Percentiles rank a stretch among this genome's conserved stretches.
Evolutionary conservation across 257 asterid genomes (phyloP).

Genomic region (Haberlea rhodopensis): DNA sequence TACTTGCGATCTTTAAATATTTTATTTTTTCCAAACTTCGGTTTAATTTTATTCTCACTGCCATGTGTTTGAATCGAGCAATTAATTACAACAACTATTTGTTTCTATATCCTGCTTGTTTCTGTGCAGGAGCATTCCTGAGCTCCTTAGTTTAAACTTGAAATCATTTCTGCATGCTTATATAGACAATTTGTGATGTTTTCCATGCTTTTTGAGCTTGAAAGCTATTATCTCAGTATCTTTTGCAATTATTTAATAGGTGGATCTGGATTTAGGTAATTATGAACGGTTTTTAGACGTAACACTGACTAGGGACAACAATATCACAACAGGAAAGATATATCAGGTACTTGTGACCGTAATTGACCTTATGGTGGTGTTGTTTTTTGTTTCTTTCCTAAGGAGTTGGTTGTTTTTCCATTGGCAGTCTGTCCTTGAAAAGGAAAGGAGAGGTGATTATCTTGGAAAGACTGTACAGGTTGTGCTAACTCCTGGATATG

Average conservation of each 20-base stretch:
- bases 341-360: slow-evolving; percentile 65
- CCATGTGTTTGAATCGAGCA: background rate
- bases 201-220: slow-evolving; percentile 10
- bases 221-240: slow-evolving; percentile 18
- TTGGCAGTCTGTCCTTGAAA: slow-evolving; percentile 84
- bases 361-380: background rate
- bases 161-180: background rate
- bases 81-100: background rate
- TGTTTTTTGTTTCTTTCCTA: slow-evolving; percentile 21
- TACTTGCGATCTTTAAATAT: background rate
- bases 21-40: background rate
- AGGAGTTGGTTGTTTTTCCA: slow-evolving; percentile 30
- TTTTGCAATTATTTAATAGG: slow-evolving; percentile 44
- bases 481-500: slow-evolving; percentile 21
- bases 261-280: slow-evolving; percentile 96
- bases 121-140: background rate
- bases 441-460: slow-evolving; percentile 92
- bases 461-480: slow-evolving; percentile 99
- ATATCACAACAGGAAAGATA: slow-evolving; percentile 96
- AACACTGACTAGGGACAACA: slow-evolving; percentile 90
- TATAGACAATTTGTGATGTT: slow-evolving; percentile 2
- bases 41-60: background rate
- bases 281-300: slow-evolving; percentile 92
- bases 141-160: background rate
- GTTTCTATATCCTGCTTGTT: background rate